Conservation (phyloP, 2,329 filamentous ascomycete species). For the Fusarium devonianum region DNA sequence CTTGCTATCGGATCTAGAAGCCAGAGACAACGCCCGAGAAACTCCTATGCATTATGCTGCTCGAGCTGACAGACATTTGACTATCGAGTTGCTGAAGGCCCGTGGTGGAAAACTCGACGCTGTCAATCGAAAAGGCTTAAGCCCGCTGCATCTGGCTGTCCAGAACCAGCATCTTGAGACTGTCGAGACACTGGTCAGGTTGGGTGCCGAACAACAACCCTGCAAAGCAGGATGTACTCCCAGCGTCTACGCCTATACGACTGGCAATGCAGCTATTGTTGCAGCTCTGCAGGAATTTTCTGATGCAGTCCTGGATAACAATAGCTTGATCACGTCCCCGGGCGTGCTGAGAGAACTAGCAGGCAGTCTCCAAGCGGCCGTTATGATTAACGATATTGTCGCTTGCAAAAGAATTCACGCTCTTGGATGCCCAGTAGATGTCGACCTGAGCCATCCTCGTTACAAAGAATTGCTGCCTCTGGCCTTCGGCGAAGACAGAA, state of each 20-base stretch:
- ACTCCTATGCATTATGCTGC: slow-evolving; percentile 16
- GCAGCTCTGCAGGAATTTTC: background rate
- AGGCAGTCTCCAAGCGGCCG: background rate
- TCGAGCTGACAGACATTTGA: fast-evolving
- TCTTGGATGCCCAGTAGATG: background rate
- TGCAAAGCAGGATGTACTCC: background rate
- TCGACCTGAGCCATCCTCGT: background rate
- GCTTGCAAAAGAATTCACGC: background rate
- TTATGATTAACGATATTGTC: fast-evolving
- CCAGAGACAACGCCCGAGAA: background rate
- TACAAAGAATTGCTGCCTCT: too few species aligned
- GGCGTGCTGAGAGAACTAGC: background rate
- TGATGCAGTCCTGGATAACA: background rate
- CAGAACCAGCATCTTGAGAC: fast-evolving
- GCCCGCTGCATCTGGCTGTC: slow-evolving; percentile 2
- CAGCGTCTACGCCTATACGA: background rate
- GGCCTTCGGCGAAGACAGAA: background rate
- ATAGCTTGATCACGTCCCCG: too few species aligned
- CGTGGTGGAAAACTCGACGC: slow-evolving; percentile 8
- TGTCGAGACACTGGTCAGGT: background rate
- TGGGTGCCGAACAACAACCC: background rate
- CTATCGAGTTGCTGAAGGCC: background rate
- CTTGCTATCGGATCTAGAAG: background rate
- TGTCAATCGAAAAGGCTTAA: background rate
- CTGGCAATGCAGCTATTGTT: background rate